Percentiles rank a stretch among this genome's conserved stretches.
Evolutionary conservation across 208 protist genomes (phyloP).

Genomic region (Leptomonas seymouri): DNA sequence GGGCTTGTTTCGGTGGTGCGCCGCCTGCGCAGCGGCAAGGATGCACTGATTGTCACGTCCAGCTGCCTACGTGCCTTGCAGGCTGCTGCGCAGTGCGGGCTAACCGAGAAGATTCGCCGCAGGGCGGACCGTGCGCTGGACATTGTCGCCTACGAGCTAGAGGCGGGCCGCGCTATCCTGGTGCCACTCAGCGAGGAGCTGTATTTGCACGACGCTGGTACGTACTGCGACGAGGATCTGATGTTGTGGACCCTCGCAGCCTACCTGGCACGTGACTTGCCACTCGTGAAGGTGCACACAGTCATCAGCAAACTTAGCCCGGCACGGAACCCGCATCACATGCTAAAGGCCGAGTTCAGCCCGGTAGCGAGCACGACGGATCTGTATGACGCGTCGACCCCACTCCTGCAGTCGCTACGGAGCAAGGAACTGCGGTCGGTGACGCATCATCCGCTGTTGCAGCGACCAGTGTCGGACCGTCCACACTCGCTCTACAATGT

Average conservation of each 20-base stretch:
- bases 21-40: conserved; percentile 75
- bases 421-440: conserved; percentile 74
- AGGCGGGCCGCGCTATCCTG: conserved; percentile 61
- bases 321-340: conserved; percentile 68
- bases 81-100: conserved; percentile 34
- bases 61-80: conserved; percentile 63
- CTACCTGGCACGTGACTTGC: conserved; percentile 75
- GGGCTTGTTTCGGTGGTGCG: conserved; percentile 55
- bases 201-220: conserved; percentile 76
- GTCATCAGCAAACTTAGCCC: conserved; percentile 53
- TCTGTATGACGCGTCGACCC: conserved; percentile 57
- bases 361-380: conserved; percentile 39
- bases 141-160: conserved; percentile 76
- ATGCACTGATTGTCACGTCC: conserved; percentile 68
- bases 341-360: conserved; percentile 68
- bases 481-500: conserved; percentile 56
- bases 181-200: conserved; percentile 81
- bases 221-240: conserved; percentile 88
- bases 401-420: conserved; percentile 60
- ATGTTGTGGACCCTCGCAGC: conserved; percentile 88
- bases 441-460: conserved; percentile 56
- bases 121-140: conserved; percentile 51
- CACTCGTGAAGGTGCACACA: conserved; percentile 78
- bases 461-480: conserved; percentile 58
- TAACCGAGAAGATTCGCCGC: conserved; percentile 32